Evolutionary conservation across 2,329 filamentous ascomycete genomes (phyloP).

Genomic region (Phyllosticta capitalensis): DNA sequence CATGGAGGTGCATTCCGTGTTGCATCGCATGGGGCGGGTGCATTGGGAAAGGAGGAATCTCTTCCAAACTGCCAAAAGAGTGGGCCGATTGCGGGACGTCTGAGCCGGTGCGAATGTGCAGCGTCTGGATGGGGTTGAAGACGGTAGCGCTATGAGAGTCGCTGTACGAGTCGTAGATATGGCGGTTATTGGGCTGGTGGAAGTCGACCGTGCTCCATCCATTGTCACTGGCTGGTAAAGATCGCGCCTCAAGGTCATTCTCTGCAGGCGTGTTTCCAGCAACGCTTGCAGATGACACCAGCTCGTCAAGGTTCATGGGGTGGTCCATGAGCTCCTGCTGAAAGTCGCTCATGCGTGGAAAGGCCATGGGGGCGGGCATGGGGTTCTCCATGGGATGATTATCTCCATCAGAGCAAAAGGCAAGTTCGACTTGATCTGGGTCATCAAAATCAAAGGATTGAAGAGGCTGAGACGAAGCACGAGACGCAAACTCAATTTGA

Average conservation of each 20-base stretch:
- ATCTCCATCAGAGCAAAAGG: no score
- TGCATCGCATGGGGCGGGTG: conserved; percentile 45
- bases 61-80: conserved; percentile 71
- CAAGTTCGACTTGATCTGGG: no score
- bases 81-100: conserved; percentile 47
- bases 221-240: conserved; percentile 75
- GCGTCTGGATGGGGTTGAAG: conserved; percentile 83
- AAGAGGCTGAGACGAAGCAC: no score
- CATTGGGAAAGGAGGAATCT: conserved; percentile 61
- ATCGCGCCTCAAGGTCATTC: conserved; percentile 77
- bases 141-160: conserved; percentile 52
- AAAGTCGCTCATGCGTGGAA: conserved; percentile 53
- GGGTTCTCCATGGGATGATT: conserved; percentile 32
- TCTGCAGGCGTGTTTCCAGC: conserved; percentile 44
- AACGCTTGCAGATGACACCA: conserved; percentile 23
- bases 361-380: conserved; percentile 30
- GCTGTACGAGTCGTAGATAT: conserved; percentile 58
- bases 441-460: no score
- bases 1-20: conserved; percentile 32
- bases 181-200: conserved; percentile 36
- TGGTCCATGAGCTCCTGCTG: conserved; percentile 53
- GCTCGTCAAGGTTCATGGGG: conserved; percentile 42
- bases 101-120: conserved; percentile 70
- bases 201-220: conserved; percentile 78
- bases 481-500: no score